Evolutionary conservation across 495 filamentous ascomycete species (phyloP).

Genomic region (Penicillium egyptiacum): DNA sequence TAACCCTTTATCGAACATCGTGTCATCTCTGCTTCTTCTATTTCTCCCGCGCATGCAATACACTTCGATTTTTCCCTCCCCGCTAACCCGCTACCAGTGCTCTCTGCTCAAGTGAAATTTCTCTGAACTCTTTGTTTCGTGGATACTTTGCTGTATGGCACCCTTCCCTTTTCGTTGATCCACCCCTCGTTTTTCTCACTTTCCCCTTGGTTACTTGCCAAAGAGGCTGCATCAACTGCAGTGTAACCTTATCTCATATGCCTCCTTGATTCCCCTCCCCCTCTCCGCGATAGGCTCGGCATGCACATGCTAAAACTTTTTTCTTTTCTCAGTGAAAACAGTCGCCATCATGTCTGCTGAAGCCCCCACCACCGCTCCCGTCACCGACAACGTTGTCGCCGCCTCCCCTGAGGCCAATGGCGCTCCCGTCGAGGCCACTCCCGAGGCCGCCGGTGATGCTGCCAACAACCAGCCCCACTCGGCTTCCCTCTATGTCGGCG

Average conservation of each 20-base stretch:
- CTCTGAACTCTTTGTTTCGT: slow-evolving; percentile 23
- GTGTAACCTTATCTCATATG: slow-evolving; percentile 17
- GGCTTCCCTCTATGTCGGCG: slow-evolving; percentile 97
- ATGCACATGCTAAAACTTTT: slow-evolving; percentile 18
- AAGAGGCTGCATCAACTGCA: slow-evolving; percentile 19
- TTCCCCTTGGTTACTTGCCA: slow-evolving; percentile 1
- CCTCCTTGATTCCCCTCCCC: slow-evolving; percentile 8
- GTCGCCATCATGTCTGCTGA: slow-evolving; percentile 50
- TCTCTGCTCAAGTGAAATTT: slow-evolving; percentile 18
- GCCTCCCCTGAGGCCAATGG: slow-evolving; percentile 42
- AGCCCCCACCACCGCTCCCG: slow-evolving; percentile 43
- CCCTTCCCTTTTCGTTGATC: slow-evolving; percentile 11
- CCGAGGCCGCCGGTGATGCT: slow-evolving; percentile 48
- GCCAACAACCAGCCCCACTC: slow-evolving; percentile 83
- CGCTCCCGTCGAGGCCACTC: slow-evolving; percentile 29
- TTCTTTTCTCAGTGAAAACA: slow-evolving; percentile 23
- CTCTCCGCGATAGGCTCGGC: slow-evolving; percentile 12
- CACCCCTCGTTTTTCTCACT: slow-evolving; percentile 11
- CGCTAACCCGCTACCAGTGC: slow-evolving; percentile 11
- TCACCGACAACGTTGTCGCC: slow-evolving; percentile 43
- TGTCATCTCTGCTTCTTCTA: not conserved
- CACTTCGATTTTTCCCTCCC: not conserved
- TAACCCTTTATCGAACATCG: not conserved
- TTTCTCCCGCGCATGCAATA: not conserved
- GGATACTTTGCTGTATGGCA: slow-evolving; percentile 16